Percentiles rank a stretch among this genome's conserved stretches.
phyloP scores from a whole-genome alignment of 345 rosid genomes.

The Salix caprea region DNA sequence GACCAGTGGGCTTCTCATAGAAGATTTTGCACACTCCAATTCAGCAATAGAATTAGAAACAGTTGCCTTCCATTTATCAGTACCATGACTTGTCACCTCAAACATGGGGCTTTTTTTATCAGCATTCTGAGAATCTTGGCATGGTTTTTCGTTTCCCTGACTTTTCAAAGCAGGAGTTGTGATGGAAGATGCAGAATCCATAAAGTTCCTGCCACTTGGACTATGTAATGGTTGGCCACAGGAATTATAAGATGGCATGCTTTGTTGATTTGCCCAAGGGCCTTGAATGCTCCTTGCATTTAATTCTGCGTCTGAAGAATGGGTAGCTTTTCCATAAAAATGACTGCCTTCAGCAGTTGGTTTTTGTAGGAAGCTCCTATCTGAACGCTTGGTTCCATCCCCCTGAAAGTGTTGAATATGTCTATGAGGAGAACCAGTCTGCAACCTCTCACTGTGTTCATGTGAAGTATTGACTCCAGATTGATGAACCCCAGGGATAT shows the following conservation, averaged over 20 bases:
- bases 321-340: conserved; percentile 34
- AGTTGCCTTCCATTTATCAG: conserved; percentile 37
- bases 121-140: conserved; percentile 26
- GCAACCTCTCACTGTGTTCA: conserved; percentile 40
- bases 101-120: conserved; percentile 19
- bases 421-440: conserved; percentile 38
- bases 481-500: conserved; percentile 27
- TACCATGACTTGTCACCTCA: conserved; percentile 28
- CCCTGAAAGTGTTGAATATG: conserved; percentile 30
- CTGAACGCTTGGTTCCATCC: conserved; percentile 41
- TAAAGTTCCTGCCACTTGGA: conserved; percentile 43
- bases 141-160: conserved; percentile 31
- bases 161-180: conserved; percentile 20
- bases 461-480: conserved; percentile 29
- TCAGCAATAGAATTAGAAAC: conserved; percentile 35
- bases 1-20: conserved; percentile 30
- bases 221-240: conserved; percentile 35
- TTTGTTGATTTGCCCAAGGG: conserved; percentile 35
- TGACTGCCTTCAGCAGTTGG: conserved; percentile 40
- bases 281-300: conserved; percentile 30
- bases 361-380: conserved; percentile 40
- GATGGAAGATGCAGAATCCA: conserved; percentile 28
- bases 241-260: conserved; percentile 17
- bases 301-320: conserved; percentile 34
- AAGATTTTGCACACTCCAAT: conserved; percentile 31